A percentile compares a stretch with the other conserved stretches of the same genome.
phyloP scores from a whole-genome alignment of 1,284 basidiomycete genomes.

The Stygiomarasmius scandens region DNA sequence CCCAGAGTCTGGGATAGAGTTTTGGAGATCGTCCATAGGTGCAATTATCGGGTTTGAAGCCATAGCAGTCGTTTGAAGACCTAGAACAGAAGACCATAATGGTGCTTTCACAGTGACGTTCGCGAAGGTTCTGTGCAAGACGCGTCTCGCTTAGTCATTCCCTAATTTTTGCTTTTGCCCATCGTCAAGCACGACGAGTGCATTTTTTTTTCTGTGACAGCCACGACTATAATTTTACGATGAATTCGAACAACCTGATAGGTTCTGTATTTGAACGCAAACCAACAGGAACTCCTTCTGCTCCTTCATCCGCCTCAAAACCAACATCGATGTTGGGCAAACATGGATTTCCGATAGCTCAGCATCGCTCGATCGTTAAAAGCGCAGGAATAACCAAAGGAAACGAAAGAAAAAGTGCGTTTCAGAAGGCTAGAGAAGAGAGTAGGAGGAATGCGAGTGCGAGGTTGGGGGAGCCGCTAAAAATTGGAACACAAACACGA shows the following conservation, averaged over 20 bases:
- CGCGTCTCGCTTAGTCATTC: too few relatives aligned
- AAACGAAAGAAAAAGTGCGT: constrained; percentile 50
- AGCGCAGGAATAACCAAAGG: neutral
- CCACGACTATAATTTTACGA: neutral
- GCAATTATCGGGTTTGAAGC: constrained; percentile 9
- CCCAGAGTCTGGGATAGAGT: constrained; percentile 11
- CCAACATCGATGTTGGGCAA: constrained; percentile 27
- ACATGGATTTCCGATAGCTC: constrained; percentile 59
- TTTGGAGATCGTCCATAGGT: constrained; percentile 8
- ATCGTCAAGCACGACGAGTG: too few relatives aligned
- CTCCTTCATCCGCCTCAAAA: constrained; percentile 26
- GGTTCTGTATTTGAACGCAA: constrained; percentile 65
- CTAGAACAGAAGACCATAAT: too few relatives aligned
- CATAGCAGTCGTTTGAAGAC: too few relatives aligned
- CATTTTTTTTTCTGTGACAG: too few relatives aligned
- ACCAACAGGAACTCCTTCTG: constrained; percentile 29
- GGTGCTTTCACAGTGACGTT: too few relatives aligned
- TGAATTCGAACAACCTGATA: constrained; percentile 36
- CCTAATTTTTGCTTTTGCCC: too few relatives aligned
- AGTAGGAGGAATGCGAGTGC: constrained; percentile 7
- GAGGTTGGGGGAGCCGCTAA: neutral
- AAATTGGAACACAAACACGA: too few relatives aligned
- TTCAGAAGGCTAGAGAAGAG: constrained; percentile 51
- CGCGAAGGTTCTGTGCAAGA: too few relatives aligned
- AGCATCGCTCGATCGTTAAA: constrained; percentile 49